Base-by-base conservation (phyloP, 163 green algal genomes). In the Scenedesmus sp. region DNA sequence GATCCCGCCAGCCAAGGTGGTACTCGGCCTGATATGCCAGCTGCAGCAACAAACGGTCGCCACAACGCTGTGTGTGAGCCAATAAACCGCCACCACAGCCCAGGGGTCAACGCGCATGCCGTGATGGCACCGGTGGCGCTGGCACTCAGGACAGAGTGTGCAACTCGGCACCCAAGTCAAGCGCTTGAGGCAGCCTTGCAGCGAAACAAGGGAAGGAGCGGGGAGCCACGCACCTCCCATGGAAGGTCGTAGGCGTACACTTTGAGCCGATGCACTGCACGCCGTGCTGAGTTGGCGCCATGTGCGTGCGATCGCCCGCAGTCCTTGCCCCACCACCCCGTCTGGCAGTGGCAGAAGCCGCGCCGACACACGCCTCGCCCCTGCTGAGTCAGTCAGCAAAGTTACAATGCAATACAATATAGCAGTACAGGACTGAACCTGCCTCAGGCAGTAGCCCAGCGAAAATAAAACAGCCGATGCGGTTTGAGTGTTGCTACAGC, bases 241-340 rank as follows among this genome's bases (percentile, higher is more conserved):
- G 81, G 81, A 13, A 86, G 44, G 81, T 86, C 81, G n/a, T 86
- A 86, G 12, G 33, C 81, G 46, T 76, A 86, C 81, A 86, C 81
- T 12, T 30, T 44, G 26, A 86, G 51, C 51, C 35, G 49, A 51
- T 86, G 81, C 81, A 86, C 81, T 12, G 37, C 49, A 3, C 81
- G 49, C 12, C 81, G 46, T 16, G 81, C 81, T n/a, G 81, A 86
- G 81, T 86, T 51, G 13, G 81, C 49, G 6, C 30, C 81, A 70
- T 12, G 76, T 3, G 49, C 81, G 10, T 33, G 16, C 44, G 30
- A 49, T 9, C 49, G 26, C 20, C 49, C 42, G 42, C 84, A 89
- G 61, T 89, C 84, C 40, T 65, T 61, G 84, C 84, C 84, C 61
- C 61, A 89, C 84, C 84, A 89, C 24, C 84, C 84, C 6, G 10